Evolutionary conservation across 176 grass and related monocot genomes (phyloP).

Genomic region (Calamus simplicifolius): DNA sequence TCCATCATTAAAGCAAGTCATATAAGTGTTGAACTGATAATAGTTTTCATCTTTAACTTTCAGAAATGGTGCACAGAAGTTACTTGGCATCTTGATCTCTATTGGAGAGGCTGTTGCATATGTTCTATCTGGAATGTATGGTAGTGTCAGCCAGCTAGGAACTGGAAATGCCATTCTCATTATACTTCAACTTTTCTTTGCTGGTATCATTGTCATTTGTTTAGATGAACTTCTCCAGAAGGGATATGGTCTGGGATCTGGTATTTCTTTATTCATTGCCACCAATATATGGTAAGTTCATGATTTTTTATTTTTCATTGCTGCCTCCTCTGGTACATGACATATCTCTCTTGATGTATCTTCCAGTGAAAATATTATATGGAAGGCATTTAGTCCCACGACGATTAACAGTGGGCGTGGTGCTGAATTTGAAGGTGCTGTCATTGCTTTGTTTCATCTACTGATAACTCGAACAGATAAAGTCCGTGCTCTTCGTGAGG

Average conservation of each 20-base stretch:
- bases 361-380: conserved; percentile 8
- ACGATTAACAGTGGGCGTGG: conserved; percentile 10
- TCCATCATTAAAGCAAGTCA: too few relatives aligned
- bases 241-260: conserved; percentile 5
- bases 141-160: conserved; percentile 8
- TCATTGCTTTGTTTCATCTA: conserved; percentile 7
- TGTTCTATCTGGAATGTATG: conserved; percentile 8
- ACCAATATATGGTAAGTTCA: conserved; percentile 8
- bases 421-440: conserved; percentile 15
- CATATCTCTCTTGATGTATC: not conserved
- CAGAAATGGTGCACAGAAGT: conserved; percentile 14
- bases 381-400: conserved; percentile 10
- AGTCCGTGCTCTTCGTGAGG: conserved; percentile 1
- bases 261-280: conserved; percentile 8
- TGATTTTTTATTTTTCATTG: not conserved
- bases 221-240: conserved; percentile 4
- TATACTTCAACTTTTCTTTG: conserved; percentile 7
- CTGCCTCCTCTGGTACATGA: too few relatives aligned
- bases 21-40: too few relatives aligned
- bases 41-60: not conserved
- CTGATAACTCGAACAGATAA: conserved; percentile 9
- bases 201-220: conserved; percentile 8
- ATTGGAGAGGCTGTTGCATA: conserved; percentile 10
- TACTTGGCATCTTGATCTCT: conserved; percentile 3
- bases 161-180: conserved; percentile 11